phyloP scores from a whole-genome alignment of 306 rosid species.

The Mimosa bimucronata region DNA sequence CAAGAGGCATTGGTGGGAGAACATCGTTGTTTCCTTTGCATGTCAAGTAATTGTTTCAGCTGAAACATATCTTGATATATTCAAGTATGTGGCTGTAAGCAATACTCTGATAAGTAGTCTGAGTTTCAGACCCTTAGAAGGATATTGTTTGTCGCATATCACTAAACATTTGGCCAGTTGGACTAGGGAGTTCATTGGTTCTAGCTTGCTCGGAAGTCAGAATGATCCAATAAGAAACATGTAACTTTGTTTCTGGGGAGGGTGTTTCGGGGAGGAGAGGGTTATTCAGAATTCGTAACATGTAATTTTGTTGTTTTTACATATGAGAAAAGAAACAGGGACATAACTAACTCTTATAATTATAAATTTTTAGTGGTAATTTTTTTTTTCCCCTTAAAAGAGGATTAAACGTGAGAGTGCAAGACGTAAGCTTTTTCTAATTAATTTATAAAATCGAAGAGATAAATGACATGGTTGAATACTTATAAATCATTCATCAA shows the following conservation, averaged over 20 bases:
- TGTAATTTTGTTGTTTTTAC: slow-evolving; percentile 10
- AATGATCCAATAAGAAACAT: slow-evolving; percentile 12
- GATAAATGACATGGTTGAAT: not conserved
- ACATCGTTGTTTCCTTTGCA: not conserved
- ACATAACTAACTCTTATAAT: no score
- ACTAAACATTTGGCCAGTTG: not conserved
- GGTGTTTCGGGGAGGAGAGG: not conserved
- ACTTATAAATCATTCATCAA: not conserved
- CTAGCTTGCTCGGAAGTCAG: not conserved
- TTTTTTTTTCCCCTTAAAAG: no score
- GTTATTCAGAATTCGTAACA: slow-evolving; percentile 2
- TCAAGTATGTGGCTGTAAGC: not conserved
- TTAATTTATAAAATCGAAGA: not conserved
- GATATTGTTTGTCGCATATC: not conserved
- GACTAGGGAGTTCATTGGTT: not conserved
- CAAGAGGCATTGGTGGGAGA: slow-evolving; percentile 17
- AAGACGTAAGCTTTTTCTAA: not conserved
- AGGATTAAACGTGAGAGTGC: not conserved
- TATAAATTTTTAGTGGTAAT: no score
- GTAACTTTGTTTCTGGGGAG: not conserved
- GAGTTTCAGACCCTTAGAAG: not conserved
- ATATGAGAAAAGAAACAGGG: not conserved
- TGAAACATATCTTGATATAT: slow-evolving; percentile 13
- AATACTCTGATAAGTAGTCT: no score
- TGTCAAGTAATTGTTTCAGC: not conserved